These are phyloP conservation scores for Paratinospora sagittata DNA, from an alignment of 164 flowering plant genomes.

Conservation along the genomic window DNA sequence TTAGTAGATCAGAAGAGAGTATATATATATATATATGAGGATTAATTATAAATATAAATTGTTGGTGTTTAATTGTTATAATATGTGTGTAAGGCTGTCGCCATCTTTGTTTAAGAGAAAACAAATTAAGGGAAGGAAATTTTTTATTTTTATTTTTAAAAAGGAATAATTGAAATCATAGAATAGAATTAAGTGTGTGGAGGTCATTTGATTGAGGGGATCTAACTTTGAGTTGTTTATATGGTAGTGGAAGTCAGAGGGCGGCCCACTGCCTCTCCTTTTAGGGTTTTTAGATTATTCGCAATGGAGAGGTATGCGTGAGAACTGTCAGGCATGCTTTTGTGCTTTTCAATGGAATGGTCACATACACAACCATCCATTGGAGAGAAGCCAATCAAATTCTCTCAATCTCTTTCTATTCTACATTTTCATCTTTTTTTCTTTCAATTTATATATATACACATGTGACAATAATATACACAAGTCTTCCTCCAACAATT, in stretches of 20 bases:
- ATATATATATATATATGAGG: constrained; percentile 10
- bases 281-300: constrained; percentile 23
- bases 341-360: constrained; percentile 21
- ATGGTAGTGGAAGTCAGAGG: constrained; percentile 53
- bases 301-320: constrained; percentile 13
- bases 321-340: constrained; percentile 22
- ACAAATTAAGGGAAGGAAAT: constrained; percentile 1
- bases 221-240: constrained; percentile 31
- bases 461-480: neutral
- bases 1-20: too few species aligned
- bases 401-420: constrained; percentile 3
- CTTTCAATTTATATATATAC: neutral
- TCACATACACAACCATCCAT: constrained; percentile 12
- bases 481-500: neutral
- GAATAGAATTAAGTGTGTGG: constrained; percentile 31
- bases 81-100: constrained; percentile 12
- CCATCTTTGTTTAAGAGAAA: neutral
- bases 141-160: neutral
- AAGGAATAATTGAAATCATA: constrained; percentile 31
- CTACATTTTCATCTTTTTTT: neutral
- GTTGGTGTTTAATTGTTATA: neutral
- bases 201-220: constrained; percentile 38
- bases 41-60: neutral
- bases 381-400: constrained; percentile 7
- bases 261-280: constrained; percentile 38